phyloP scores from a whole-genome alignment of 257 asterid species.

The Penstemon davidsonii region DNA sequence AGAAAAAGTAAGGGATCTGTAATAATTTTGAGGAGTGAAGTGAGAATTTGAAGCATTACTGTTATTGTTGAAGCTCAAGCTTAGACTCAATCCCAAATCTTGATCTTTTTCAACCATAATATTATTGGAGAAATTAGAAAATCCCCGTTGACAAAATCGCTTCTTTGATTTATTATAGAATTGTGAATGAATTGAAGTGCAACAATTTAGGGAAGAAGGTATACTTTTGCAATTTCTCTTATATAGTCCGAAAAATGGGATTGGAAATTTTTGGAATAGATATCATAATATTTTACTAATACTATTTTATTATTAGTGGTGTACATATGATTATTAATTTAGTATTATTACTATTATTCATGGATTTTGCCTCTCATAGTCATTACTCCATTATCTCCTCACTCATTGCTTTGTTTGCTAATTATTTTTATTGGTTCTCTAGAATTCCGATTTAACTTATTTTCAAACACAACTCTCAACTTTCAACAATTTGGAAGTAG shows the following conservation, averaged over 20 bases:
- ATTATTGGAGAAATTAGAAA: neutral
- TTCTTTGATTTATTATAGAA: too few species aligned
- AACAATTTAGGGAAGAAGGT: neutral
- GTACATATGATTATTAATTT: constrained; percentile 26
- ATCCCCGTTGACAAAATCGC: neutral
- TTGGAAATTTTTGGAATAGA: neutral
- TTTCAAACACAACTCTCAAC: too few species aligned
- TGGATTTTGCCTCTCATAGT: constrained; percentile 48
- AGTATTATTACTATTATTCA: constrained; percentile 29
- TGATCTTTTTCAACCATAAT: constrained; percentile 55
- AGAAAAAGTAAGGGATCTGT: constrained; percentile 21
- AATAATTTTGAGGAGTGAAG: constrained; percentile 42
- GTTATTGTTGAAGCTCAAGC: constrained; percentile 41
- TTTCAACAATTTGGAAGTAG: too few species aligned
- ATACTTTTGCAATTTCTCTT: constrained; percentile 18
- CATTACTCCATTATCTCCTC: constrained; percentile 26
- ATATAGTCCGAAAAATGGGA: constrained; percentile 39
- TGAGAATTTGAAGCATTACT: neutral
- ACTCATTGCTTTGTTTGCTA: constrained; percentile 18
- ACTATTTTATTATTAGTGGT: constrained; percentile 5
- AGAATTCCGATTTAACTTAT: too few species aligned
- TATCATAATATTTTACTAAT: too few species aligned
- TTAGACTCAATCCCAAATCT: constrained; percentile 71
- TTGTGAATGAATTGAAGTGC: neutral
- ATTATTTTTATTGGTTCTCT: too few species aligned